Conservation (phyloP, 148 eudicot genomes). For the Amaranthus hypochondriacus region DNA sequence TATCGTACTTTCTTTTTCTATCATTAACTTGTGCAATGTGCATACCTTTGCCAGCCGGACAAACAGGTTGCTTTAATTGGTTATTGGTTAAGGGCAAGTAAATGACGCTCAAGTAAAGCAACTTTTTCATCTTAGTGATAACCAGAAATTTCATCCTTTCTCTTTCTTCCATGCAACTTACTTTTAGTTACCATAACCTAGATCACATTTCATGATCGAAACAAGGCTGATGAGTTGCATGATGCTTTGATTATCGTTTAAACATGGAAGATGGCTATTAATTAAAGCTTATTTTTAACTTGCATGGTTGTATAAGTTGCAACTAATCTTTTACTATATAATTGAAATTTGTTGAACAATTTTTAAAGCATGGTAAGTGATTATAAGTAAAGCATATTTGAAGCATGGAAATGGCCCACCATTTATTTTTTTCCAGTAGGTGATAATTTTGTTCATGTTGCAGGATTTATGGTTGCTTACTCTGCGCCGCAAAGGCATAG, state of each 20-base stretch:
- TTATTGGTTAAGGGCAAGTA: too few relatives aligned
- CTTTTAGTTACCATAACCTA: not conserved
- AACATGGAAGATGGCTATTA: not conserved
- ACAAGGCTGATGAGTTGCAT: not conserved
- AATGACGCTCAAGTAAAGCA: too few relatives aligned
- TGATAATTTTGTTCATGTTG: conserved; percentile 17
- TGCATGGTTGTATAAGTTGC: conserved; percentile 1
- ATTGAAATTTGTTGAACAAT: not conserved
- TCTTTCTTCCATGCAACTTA: not conserved
- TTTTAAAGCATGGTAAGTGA: not conserved
- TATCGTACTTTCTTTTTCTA: not conserved
- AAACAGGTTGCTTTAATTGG: too few relatives aligned
- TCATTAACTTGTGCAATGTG: too few relatives aligned
- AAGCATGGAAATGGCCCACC: too few relatives aligned
- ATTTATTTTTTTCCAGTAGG: not conserved
- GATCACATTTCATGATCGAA: not conserved
- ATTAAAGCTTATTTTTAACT: not conserved
- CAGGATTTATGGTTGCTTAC: conserved; percentile 78
- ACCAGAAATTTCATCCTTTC: not conserved
- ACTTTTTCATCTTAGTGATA: too few relatives aligned
- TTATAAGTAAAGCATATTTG: too few relatives aligned
- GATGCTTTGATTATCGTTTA: not conserved
- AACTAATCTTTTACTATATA: not conserved
- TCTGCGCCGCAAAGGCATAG: conserved; percentile 71
- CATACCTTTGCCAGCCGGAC: too few relatives aligned